Evolutionary conservation across 1,284 basidiomycete genomes (phyloP), one percentile per base, ranked within the genome.

Genomic region (Stygiomarasmius scandens): DNA sequence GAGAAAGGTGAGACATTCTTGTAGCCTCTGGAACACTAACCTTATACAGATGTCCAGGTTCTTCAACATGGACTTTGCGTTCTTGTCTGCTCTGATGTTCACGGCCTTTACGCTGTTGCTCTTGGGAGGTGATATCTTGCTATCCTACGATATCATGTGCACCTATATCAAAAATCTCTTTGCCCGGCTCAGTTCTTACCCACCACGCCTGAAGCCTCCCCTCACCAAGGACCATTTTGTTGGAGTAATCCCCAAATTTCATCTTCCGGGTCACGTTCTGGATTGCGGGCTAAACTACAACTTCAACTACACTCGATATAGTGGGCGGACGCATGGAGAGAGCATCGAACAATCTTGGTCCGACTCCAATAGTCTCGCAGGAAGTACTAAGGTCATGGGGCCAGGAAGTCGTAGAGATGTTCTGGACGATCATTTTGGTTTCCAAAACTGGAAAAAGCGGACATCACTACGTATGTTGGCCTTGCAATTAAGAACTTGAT

Each of bases 281-380:
- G 12, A 54, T 0, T 64, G 63, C 44, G 14, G n/a, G 4, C 10
- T 16, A 25, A 23, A 36, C 1, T 66, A 50, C 47, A 58, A 55
- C 6, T 56, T 64, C 22, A 59, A 61, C 36, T 63, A 29, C 27
- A 50, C 51, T 3, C 29, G 16, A 16, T 16, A 36, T 24, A 52
- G 46, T 34, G 63, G 57, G 1, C 52, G 53, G 6, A 64, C 58
- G 2, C 55, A 61, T 49, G 63, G 63, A 10, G 63, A 66, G 43
- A 54, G 44, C 4, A 47, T 60, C 2, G 63, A 66, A 34, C 43
- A 53, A 10, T 43, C 48, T 25, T 56, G 63, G 61, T 19, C 60
- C n/a, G 12, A 12, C 19, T 29, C 24, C n/a, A 61, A 63, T 49
- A 20, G 27, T 2, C 20, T 57, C 8, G 59, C 58, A 3, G 23